phyloP scores from a whole-genome alignment of 257 asterid species.

The Solanum pinnatisectum region DNA sequence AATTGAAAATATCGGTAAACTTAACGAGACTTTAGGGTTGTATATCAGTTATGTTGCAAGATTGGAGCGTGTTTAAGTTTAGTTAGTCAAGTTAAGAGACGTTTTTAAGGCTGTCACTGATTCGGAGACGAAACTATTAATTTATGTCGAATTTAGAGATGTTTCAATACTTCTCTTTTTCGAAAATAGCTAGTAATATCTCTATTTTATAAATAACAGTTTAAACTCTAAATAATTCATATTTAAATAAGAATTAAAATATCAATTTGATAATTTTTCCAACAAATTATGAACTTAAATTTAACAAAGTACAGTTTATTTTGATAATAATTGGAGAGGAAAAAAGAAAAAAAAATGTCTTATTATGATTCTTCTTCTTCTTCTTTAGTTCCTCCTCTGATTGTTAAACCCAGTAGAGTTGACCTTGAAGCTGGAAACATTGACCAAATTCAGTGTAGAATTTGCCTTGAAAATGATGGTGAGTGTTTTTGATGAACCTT shows the following conservation, averaged over 20 bases:
- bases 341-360: constrained; percentile 28
- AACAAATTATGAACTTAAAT: not conserved
- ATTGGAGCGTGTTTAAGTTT: too few relatives aligned
- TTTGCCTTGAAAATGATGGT: constrained; percentile 95
- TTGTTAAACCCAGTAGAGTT: constrained; percentile 50
- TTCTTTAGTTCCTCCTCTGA: constrained; percentile 54
- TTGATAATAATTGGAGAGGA: not conserved
- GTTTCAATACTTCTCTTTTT: too few relatives aligned
- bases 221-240: not conserved
- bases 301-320: not conserved
- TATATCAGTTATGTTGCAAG: too few relatives aligned
- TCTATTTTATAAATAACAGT: too few relatives aligned
- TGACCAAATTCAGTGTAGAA: constrained; percentile 94
- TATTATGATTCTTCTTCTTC: constrained; percentile 47
- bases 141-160: too few relatives aligned
- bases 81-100: too few relatives aligned
- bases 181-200: not conserved
- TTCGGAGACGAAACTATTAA: too few relatives aligned
- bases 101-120: too few relatives aligned
- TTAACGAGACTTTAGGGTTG: accelerated
- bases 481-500: not conserved
- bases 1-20: too few relatives aligned
- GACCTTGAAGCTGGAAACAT: constrained; percentile 89
- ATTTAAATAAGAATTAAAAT: not conserved
- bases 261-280: not conserved